These are phyloP conservation scores for Cordyceps farinosa DNA, from an alignment of 2,329 filamentous ascomycete species.

Conservation along the genomic window DNA sequence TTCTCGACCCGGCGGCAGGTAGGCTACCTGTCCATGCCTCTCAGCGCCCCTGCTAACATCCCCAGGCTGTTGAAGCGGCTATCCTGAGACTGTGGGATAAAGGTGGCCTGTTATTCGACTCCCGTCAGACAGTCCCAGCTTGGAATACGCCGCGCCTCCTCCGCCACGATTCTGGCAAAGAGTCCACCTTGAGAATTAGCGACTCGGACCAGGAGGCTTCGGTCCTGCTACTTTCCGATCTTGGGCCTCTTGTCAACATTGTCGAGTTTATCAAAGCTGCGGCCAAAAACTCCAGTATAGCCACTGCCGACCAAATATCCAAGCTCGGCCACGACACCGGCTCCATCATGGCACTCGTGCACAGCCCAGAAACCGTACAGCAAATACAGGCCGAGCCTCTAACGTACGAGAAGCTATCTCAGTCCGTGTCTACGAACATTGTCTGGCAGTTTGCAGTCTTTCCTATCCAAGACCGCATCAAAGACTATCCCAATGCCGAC, in stretches of 20 bases:
- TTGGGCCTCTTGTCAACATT: slow-evolving; percentile 19
- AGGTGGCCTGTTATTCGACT: slow-evolving; percentile 9
- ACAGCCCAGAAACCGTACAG: slow-evolving; percentile 11
- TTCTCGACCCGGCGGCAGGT: slow-evolving; percentile 22
- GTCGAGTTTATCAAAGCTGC: slow-evolving; percentile 18
- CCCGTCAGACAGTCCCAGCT: not conserved
- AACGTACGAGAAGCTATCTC: slow-evolving; percentile 11
- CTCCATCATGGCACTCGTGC: slow-evolving; percentile 19
- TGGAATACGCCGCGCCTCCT: slow-evolving; percentile 19
- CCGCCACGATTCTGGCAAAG: slow-evolving; percentile 19
- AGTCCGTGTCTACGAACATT: slow-evolving; percentile 17
- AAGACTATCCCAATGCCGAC: slow-evolving; percentile 11
- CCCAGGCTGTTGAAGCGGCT: slow-evolving; percentile 18
- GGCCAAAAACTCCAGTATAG: not conserved
- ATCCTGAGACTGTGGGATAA: slow-evolving; percentile 17
- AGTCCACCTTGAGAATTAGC: slow-evolving; percentile 15
- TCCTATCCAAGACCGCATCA: slow-evolving; percentile 19
- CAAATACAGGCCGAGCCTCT: slow-evolving; percentile 1
- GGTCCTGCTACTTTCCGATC: slow-evolving; percentile 17
- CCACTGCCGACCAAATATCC: slow-evolving; percentile 1
- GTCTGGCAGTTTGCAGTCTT: slow-evolving; percentile 20
- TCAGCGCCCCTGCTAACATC: not conserved
- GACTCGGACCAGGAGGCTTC: slow-evolving; percentile 18
- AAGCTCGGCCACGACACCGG: slow-evolving; percentile 17
- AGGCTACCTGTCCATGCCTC: not conserved